Base-by-base conservation (phyloP, 1,284 basidiomycete species). In the Cystobasidiaceae sp. region DNA sequence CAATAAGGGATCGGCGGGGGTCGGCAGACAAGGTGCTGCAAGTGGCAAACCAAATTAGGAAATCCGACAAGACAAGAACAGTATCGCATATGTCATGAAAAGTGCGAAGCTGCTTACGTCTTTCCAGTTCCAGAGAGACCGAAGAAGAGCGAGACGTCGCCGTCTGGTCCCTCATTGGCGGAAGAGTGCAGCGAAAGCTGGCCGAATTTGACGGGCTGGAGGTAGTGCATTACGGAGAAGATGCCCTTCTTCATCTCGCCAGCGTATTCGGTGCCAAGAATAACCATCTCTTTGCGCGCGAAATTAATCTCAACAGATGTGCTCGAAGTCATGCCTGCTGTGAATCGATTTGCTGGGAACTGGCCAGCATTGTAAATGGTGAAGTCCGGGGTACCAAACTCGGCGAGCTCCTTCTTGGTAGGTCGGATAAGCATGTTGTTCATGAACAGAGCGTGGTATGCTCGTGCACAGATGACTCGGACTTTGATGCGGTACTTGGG, bases 241-340 rank as follows among this genome's bases (percentile, higher is more conserved):
- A 99, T 90, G 79, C 96, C 96, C 86, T 98, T 98, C 84, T 99
- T 99, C 96, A 98, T 99, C 82, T 99, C 96, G 70, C 96, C 96
- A 57, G 96, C 96, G 79, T 98, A 98, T 79, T 98, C 94, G 32
- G 52, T 57, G 21, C 57, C 59, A 74, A 99, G 90, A 76, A 99
- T 98, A 76, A 99, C 93, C 94, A 99, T 99, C 81, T 99, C 96
- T 89, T 93, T 97, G 66, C 96, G 90, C 84, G 97, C 97, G 81
- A 99, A 98, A 86, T 99, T 99, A 83, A 99, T 91, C 82, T 97
- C 96, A 64, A 99, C 94, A 21, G 93, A 97, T 27, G 94, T 98
- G 48, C 93, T 90, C 34, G 93, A 97, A 69, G 92, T 96, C 94
- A 98, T 98, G 79, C 94, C 94, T 80, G 97, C 93, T 68, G 96